A percentile compares a stretch with the other conserved stretches of the same genome.
phyloP scores from a whole-genome alignment of 768 basidiomycete species.

The Harrya chromipes region DNA sequence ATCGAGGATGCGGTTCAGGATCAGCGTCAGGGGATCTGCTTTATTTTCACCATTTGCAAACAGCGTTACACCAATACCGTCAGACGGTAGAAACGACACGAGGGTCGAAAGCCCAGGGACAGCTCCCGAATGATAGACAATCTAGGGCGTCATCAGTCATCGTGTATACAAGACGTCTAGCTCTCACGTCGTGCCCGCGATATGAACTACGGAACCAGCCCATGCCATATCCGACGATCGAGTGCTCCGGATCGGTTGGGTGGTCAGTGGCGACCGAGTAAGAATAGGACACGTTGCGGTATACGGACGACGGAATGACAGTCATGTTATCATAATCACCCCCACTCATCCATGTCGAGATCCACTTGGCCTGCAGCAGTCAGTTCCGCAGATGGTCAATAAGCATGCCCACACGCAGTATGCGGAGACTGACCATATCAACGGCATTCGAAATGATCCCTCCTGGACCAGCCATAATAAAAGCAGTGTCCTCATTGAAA shows the following conservation, averaged over 20 bases:
- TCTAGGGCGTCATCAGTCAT: conserved; percentile 20
- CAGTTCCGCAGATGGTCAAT: too few species aligned
- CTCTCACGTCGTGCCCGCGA: conserved; percentile 38
- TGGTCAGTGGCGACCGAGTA: conserved; percentile 22
- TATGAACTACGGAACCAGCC: conserved; percentile 41
- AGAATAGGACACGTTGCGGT: conserved; percentile 31
- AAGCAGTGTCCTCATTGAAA: conserved; percentile 27
- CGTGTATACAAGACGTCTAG: neutral
- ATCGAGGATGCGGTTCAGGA: conserved; percentile 22
- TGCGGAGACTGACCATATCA: conserved; percentile 38
- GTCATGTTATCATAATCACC: conserved; percentile 31
- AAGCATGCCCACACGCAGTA: too few species aligned
- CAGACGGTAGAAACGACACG: conserved; percentile 34
- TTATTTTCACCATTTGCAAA: conserved; percentile 32
- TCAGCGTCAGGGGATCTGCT: conserved; percentile 4
- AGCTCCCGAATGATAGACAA: conserved; percentile 33
- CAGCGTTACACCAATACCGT: conserved; percentile 34
- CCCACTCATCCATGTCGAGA: conserved; percentile 31
- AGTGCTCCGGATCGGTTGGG: conserved; percentile 13
- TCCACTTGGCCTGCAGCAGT: conserved; percentile 38
- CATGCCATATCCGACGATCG: conserved; percentile 38
- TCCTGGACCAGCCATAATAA: conserved; percentile 36
- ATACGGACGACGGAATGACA: conserved; percentile 32
- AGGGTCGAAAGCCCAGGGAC: conserved; percentile 33
- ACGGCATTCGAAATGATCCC: conserved; percentile 42